A percentile compares a stretch with the other conserved stretches of the same genome.
Conservation (phyloP, 2,329 filamentous ascomycete species). For the Aspergillus aculeatus region DNA sequence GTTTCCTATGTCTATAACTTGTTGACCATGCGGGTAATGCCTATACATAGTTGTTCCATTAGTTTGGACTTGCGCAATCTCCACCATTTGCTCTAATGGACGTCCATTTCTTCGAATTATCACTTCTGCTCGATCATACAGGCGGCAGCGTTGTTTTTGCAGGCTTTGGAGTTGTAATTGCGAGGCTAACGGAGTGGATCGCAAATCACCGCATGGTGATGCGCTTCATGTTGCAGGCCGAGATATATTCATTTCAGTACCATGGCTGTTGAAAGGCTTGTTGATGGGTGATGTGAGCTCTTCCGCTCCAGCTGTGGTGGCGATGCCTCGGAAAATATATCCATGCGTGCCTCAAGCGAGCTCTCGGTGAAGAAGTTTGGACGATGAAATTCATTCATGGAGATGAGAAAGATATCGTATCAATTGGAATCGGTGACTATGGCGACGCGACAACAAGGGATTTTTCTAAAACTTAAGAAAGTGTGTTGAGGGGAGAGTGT, state of each 20-base stretch:
- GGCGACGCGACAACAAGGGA: background rate
- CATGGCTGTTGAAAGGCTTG: background rate
- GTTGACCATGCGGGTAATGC: slow-evolving; percentile 5
- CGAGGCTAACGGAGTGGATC: background rate
- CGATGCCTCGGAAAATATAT: background rate
- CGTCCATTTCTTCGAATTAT: background rate
- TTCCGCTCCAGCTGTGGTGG: background rate
- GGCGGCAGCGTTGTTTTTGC: too few species aligned
- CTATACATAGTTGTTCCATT: slow-evolving; percentile 19
- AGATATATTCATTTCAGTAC: background rate
- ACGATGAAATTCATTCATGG: too few species aligned
- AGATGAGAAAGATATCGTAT: too few species aligned
- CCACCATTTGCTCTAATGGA: background rate
- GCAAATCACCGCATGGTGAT: too few species aligned
- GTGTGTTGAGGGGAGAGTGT: background rate
- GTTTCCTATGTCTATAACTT: slow-evolving; percentile 21
- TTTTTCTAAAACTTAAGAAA: background rate
- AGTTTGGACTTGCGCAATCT: slow-evolving; percentile 8
- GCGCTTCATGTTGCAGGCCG: background rate
- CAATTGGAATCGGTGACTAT: too few species aligned
- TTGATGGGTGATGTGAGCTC: background rate
- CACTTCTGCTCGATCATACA: background rate
- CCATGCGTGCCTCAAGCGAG: background rate
- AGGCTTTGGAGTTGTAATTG: background rate
- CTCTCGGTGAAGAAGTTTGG: too few species aligned